Conservation (phyloP, 2,329 filamentous ascomycete species). For the Xylaria sp. region DNA sequence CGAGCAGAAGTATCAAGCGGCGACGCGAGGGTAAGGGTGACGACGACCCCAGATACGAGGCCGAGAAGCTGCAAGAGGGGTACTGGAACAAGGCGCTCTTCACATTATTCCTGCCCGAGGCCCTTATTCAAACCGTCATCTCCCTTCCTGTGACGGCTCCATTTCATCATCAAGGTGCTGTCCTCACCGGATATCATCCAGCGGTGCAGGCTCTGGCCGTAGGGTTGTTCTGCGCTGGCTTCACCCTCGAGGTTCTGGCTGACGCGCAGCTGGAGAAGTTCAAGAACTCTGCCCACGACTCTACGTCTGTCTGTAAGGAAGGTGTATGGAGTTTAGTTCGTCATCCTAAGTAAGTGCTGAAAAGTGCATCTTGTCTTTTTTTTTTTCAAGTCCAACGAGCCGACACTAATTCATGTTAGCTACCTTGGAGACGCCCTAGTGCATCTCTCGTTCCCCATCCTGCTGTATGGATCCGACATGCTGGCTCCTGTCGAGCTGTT, state of each 20-base stretch:
- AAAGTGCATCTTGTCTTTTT: too few relatives aligned
- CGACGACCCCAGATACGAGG: conserved; percentile 62
- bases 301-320: conserved; percentile 53
- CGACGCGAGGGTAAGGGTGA: conserved; percentile 41
- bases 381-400: not conserved
- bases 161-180: conserved; percentile 51
- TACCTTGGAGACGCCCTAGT: conserved; percentile 66
- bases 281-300: conserved; percentile 51
- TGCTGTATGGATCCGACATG: conserved; percentile 60
- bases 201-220: conserved; percentile 52
- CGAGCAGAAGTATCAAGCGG: conserved; percentile 53
- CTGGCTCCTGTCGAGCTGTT: conserved; percentile 60
- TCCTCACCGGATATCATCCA: conserved; percentile 41
- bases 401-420: conserved; percentile 42
- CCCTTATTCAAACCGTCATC: conserved; percentile 61
- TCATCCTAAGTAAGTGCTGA: conserved; percentile 62
- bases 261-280: conserved; percentile 58
- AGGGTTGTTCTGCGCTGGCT: conserved; percentile 61
- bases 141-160: conserved; percentile 62
- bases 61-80: conserved; percentile 54
- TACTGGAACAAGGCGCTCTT: conserved; percentile 65
- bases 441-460: conserved; percentile 63
- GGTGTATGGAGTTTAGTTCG: conserved; percentile 67
- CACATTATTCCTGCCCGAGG: conserved; percentile 62
- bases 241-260: conserved; percentile 61